A percentile compares a stretch with the other conserved stretches of the same genome.
Evolutionary conservation across 345 rosid species (phyloP).

Genomic region (Salix koriyanagi): DNA sequence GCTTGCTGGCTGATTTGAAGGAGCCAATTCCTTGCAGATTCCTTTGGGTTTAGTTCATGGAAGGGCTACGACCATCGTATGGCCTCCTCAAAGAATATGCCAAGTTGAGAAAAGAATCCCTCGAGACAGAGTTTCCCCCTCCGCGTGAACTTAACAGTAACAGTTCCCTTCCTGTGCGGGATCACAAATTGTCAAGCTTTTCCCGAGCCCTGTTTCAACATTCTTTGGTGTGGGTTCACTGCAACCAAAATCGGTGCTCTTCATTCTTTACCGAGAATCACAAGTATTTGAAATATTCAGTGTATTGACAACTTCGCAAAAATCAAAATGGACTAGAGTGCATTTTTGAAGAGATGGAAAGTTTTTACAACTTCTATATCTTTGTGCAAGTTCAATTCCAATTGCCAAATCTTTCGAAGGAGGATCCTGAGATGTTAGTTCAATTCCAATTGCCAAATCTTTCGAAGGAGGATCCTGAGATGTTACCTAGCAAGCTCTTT

Average conservation of each 20-base stretch:
- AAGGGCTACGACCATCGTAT: slow-evolving; percentile 57
- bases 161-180: background rate
- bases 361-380: too few species aligned
- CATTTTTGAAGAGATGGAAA: too few species aligned
- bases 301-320: too few species aligned
- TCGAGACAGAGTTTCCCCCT: slow-evolving; percentile 11
- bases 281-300: too few species aligned
- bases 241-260: background rate
- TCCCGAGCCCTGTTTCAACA: too few species aligned
- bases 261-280: background rate
- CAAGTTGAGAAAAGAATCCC: slow-evolving; percentile 29
- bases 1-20: background rate
- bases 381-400: too few species aligned
- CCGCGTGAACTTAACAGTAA: background rate
- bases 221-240: background rate
- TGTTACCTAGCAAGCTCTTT: too few species aligned
- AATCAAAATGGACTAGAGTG: too few species aligned
- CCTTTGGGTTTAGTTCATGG: slow-evolving; percentile 77
- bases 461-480: too few species aligned
- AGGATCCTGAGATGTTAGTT: too few species aligned
- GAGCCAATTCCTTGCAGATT: slow-evolving; percentile 42
- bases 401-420: too few species aligned
- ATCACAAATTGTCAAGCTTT: background rate
- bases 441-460: too few species aligned
- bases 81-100: slow-evolving; percentile 77